Evolutionary conservation across 1,284 basidiomycete genomes (phyloP).

Genomic region (Lentinus polychrous): DNA sequence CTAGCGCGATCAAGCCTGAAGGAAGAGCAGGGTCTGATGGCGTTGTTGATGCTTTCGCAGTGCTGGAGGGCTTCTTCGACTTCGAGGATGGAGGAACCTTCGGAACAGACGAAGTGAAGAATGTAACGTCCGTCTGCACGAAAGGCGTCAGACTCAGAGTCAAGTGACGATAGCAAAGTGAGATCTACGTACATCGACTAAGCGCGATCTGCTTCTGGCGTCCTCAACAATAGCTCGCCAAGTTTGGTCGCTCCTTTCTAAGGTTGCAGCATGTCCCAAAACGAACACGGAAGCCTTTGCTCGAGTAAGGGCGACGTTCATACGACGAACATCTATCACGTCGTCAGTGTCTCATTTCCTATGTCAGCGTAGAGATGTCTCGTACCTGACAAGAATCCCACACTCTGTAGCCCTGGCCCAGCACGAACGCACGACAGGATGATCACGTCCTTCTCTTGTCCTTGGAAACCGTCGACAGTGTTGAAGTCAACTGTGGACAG

Average conservation of each 20-base stretch:
- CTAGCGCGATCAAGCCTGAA: conserved; percentile 25
- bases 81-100: conserved; percentile 7
- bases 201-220: conserved; percentile 49
- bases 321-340: conserved; percentile 75
- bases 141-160: background rate
- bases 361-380: conserved; percentile 4
- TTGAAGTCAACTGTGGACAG: conserved; percentile 84
- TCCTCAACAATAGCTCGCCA: conserved; percentile 80
- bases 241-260: conserved; percentile 76
- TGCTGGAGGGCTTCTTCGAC: conserved; percentile 14
- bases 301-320: conserved; percentile 97
- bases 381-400: conserved; percentile 86
- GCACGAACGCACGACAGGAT: conserved; percentile 93
- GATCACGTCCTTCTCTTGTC: conserved; percentile 95
- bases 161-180: background rate
- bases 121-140: conserved; percentile 30
- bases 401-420: conserved; percentile 69
- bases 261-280: conserved; percentile 83
- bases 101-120: conserved; percentile 27
- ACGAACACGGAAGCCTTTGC: conserved; percentile 94
- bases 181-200: conserved; percentile 45
- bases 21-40: conserved; percentile 12
- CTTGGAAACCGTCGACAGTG: conserved; percentile 97
- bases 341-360: no score
- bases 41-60: conserved; percentile 9